Evolutionary conservation across 2,329 filamentous ascomycete genomes (phyloP).

Genomic region (Fusarium globosum): DNA sequence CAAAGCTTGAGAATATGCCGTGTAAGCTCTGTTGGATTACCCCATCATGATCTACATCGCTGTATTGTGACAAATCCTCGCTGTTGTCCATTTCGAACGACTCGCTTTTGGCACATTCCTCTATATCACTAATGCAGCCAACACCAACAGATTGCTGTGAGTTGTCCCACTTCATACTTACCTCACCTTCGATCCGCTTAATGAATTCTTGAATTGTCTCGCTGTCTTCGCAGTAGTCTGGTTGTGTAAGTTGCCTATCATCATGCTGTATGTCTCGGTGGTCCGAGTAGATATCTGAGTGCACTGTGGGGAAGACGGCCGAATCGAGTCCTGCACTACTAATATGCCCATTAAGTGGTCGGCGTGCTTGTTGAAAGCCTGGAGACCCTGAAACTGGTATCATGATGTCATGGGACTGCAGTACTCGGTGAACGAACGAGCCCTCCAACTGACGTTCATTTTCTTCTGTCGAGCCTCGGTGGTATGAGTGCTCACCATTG

Average conservation of each 20-base stretch:
- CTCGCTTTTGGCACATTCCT: neutral
- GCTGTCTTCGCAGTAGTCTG: neutral
- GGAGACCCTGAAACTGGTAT: neutral
- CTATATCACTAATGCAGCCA: neutral
- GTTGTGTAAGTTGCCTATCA: neutral
- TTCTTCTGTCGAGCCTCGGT: neutral
- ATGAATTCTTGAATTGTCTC: slow-evolving; percentile 45
- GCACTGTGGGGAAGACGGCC: neutral
- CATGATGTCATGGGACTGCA: neutral
- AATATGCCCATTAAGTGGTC: neutral
- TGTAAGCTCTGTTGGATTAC: neutral
- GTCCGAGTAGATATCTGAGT: neutral
- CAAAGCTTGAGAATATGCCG: neutral
- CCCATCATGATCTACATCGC: neutral
- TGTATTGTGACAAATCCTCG: neutral
- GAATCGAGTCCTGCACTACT: neutral
- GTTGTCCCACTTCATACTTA: slow-evolving; percentile 11
- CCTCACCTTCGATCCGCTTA: slow-evolving; percentile 43
- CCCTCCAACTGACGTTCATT: neutral
- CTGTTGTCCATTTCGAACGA: neutral
- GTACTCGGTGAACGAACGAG: neutral
- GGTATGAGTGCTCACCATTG: neutral
- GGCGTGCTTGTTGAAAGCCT: neutral
- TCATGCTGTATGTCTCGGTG: neutral
- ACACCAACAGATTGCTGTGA: neutral